A percentile compares a stretch with the other conserved stretches of the same genome.
Evolutionary conservation across 306 rosid genomes (phyloP).

Genomic region (Hippophae gyantsensis): DNA sequence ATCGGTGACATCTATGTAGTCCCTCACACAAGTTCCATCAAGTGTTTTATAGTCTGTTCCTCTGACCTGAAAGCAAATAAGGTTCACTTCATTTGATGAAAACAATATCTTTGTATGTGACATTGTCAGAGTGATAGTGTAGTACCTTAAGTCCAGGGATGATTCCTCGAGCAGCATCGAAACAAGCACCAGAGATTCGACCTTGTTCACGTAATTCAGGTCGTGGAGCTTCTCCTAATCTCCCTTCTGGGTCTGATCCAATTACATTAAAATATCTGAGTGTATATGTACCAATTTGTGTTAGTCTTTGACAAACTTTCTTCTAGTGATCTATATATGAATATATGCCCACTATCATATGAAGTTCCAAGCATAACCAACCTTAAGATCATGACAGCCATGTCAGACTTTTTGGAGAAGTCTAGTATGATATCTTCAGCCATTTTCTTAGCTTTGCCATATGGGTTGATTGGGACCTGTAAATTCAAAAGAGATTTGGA

Average conservation of each 20-base stretch:
- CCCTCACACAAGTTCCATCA: slow-evolving; percentile 87
- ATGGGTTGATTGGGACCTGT: slow-evolving; percentile 96
- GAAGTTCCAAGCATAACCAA: slow-evolving; percentile 14
- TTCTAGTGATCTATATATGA: not conserved
- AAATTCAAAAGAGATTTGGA: not conserved
- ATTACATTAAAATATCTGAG: slow-evolving; percentile 83
- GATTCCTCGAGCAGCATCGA: slow-evolving; percentile 76
- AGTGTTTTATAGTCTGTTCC: slow-evolving; percentile 72
- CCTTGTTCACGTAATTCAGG: slow-evolving; percentile 90
- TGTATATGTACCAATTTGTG: not conserved
- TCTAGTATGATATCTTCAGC: slow-evolving; percentile 94
- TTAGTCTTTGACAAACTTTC: not conserved
- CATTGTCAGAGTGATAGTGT: not conserved
- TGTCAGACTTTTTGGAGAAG: slow-evolving; percentile 74
- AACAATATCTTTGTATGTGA: not conserved
- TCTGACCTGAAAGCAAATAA: slow-evolving; percentile 46
- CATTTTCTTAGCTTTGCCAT: slow-evolving; percentile 98
- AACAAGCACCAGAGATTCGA: slow-evolving; percentile 87
- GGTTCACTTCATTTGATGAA: not conserved
- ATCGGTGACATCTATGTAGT: slow-evolving; percentile 88
- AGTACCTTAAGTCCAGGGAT: slow-evolving; percentile 65
- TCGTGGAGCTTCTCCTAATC: slow-evolving; percentile 88
- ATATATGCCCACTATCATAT: not conserved
- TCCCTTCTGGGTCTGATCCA: slow-evolving; percentile 88
- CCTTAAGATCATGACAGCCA: slow-evolving; percentile 98